These are phyloP conservation scores for Arachnomyces sp. DNA, from an alignment of 2,329 filamentous ascomycete genomes.

Conservation along the genomic window DNA sequence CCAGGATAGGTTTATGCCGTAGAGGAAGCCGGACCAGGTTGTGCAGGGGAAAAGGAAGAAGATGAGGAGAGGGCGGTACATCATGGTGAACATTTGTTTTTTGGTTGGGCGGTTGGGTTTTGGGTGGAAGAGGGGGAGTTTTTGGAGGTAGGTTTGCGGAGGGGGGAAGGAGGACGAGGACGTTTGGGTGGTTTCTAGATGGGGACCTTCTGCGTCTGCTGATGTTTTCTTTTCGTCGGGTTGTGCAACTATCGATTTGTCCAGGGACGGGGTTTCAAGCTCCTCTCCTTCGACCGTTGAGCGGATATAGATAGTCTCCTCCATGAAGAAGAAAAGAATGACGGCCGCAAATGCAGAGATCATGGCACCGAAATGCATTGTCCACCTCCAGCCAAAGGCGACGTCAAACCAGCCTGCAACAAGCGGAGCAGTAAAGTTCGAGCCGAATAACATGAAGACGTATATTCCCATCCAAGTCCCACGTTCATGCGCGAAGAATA, in stretches of 20 bases:
- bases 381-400: conserved; percentile 44
- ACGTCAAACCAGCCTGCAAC: conserved; percentile 45
- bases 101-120: conserved; percentile 9
- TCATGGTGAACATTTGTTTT: conserved; percentile 15
- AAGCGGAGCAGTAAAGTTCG: conserved; percentile 42
- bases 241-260: background rate
- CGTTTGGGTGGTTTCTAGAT: conserved; percentile 5
- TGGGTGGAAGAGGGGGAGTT: conserved; percentile 21
- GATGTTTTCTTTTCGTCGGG: conserved; percentile 1
- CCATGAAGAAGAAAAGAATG: conserved; percentile 52
- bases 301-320: conserved; percentile 52
- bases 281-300: conserved; percentile 25
- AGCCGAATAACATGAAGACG: conserved; percentile 37
- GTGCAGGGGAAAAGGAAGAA: conserved; percentile 24
- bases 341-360: conserved; percentile 43
- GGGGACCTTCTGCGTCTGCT: background rate
- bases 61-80: conserved; percentile 18
- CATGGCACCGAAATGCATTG: conserved; percentile 49
- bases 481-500: conserved; percentile 40
- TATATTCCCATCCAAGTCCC: conserved; percentile 39
- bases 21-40: conserved; percentile 21
- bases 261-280: conserved; percentile 6
- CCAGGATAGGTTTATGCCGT: conserved; percentile 22
- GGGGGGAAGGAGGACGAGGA: conserved; percentile 3
- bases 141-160: conserved; percentile 14